These are phyloP conservation scores for Dioscorea alata DNA, from an alignment of 106 monocot genomes.

Conservation along the genomic window DNA sequence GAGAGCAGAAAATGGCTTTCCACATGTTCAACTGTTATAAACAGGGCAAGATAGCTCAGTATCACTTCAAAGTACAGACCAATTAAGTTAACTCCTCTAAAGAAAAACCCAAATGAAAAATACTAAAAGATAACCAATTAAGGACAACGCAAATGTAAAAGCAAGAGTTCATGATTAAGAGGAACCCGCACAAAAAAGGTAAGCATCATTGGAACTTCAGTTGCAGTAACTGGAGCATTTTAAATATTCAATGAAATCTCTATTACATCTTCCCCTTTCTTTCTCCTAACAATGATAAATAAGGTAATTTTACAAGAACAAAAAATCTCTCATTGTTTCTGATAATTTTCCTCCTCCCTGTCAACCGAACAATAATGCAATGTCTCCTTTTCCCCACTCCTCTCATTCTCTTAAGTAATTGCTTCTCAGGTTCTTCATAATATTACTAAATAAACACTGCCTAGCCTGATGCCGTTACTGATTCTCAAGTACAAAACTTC, in stretches of 20 bases:
- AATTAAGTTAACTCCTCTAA: not conserved
- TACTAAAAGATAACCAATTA: not conserved
- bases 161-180: not conserved
- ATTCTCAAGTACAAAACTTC: not conserved
- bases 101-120: not conserved
- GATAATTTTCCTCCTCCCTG: not conserved
- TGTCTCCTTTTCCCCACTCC: not conserved
- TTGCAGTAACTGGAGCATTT: too few species aligned
- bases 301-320: too few species aligned
- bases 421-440: not conserved
- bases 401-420: not conserved
- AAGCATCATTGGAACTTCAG: too few species aligned
- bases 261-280: too few species aligned
- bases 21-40: constrained; percentile 36
- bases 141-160: not conserved
- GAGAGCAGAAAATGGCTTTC: constrained; percentile 73
- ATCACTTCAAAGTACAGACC: not conserved
- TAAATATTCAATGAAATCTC: too few species aligned
- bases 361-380: not conserved
- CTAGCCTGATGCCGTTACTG: not conserved
- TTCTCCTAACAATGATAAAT: too few species aligned
- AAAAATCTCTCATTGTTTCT: too few species aligned
- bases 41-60: constrained; percentile 5
- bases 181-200: not conserved
- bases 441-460: not conserved